phyloP scores from a whole-genome alignment of 1,139 yeast species.

The Magnusiomyces suaveolens region DNA sequence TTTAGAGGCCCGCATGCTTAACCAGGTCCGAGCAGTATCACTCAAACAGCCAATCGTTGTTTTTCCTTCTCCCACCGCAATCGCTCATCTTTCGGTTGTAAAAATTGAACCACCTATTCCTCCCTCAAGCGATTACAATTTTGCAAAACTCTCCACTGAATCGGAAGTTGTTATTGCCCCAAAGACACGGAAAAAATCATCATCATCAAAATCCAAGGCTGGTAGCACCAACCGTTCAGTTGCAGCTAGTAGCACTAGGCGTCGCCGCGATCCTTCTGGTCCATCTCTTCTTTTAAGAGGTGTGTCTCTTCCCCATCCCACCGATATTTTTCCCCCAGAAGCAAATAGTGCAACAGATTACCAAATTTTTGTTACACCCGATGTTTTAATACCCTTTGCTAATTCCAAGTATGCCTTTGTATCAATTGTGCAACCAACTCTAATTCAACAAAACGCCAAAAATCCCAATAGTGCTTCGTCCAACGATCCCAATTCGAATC shows the following conservation, averaged over 20 bases:
- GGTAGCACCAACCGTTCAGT: constrained; percentile 21
- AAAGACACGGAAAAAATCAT: constrained; percentile 40
- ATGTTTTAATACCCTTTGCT: constrained; percentile 31
- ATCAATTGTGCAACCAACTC: constrained; percentile 37
- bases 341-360: constrained; percentile 22
- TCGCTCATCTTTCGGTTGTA: constrained; percentile 55
- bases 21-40: constrained; percentile 72
- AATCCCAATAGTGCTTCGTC: background rate
- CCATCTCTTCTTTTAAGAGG: constrained; percentile 46
- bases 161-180: constrained; percentile 84
- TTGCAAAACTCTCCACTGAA: constrained; percentile 57
- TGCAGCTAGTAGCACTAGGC: constrained; percentile 15
- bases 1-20: constrained; percentile 63
- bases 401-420: constrained; percentile 46
- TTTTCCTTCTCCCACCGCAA: constrained; percentile 56
- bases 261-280: constrained; percentile 14
- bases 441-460: constrained; percentile 12
- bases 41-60: constrained; percentile 54
- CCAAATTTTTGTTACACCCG: constrained; percentile 40
- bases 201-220: constrained; percentile 8
- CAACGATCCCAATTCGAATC: constrained; percentile 7
- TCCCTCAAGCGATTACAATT: constrained; percentile 21
- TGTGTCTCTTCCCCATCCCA: constrained; percentile 45
- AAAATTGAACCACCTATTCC: constrained; percentile 44
- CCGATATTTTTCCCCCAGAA: constrained; percentile 9